phyloP scores from a whole-genome alignment of 2,329 filamentous ascomycete genomes.

The Metarhizium rileyi region DNA sequence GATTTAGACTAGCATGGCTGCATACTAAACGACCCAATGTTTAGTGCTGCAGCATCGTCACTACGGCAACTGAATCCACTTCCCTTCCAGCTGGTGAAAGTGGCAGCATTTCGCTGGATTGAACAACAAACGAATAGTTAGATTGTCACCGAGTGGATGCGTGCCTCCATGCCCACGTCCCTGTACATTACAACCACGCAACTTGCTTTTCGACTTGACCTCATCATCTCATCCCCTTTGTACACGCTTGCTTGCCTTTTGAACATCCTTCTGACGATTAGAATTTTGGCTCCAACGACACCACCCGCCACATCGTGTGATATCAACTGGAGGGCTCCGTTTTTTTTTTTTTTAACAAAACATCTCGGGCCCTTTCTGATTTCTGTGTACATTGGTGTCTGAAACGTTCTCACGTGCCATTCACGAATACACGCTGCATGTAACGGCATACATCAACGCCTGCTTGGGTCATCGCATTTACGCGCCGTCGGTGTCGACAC shows the following conservation, averaged over 20 bases:
- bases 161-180: neutral
- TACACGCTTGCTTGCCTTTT: constrained; percentile 5
- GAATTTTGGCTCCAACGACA: constrained; percentile 3
- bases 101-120: neutral
- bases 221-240: neutral
- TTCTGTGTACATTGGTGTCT: neutral
- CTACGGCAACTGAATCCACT: constrained; percentile 3
- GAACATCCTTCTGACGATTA: constrained; percentile 6
- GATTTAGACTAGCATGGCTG: too few species aligned
- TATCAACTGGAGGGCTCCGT: neutral
- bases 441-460: neutral
- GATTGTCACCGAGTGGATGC: constrained; percentile 5
- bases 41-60: neutral
- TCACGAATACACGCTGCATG: neutral
- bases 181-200: neutral
- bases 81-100: neutral
- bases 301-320: neutral
- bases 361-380: constrained; percentile 4
- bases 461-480: neutral
- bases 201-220: neutral
- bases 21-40: too few species aligned
- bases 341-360: constrained; percentile 4
- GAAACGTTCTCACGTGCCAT: neutral
- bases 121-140: constrained; percentile 11
- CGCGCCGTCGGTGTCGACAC: neutral